These are phyloP conservation scores for Hypericum androsaemum DNA, from an alignment of 345 rosid species.

Conservation along the genomic window DNA sequence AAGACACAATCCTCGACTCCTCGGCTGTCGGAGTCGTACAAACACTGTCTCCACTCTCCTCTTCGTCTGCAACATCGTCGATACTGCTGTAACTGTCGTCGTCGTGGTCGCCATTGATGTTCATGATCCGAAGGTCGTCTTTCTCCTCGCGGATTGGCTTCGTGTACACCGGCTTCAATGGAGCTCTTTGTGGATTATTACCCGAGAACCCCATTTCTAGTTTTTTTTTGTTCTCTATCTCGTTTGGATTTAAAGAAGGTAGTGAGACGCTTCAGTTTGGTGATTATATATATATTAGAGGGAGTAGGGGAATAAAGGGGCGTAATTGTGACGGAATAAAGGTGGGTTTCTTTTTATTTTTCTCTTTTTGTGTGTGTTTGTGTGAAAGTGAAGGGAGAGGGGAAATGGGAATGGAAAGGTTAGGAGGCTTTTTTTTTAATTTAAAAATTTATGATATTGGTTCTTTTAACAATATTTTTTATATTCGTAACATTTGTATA, in stretches of 20 bases:
- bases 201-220: constrained; percentile 42
- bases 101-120: no score
- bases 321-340: constrained; percentile 9
- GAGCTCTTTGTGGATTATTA: constrained; percentile 38
- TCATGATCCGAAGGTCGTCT: no score
- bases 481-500: no score
- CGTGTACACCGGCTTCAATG: constrained; percentile 3
- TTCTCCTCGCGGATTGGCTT: not conserved
- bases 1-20: not conserved
- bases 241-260: no score
- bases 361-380: constrained; percentile 4
- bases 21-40: constrained; percentile 3
- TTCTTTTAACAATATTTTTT: no score
- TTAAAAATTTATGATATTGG: no score
- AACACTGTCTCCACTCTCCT: not conserved
- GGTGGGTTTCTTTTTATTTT: constrained; percentile 3
- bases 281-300: not conserved
- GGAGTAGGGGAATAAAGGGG: constrained; percentile 27
- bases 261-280: no score
- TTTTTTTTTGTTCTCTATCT: no score
- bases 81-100: no score
- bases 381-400: constrained; percentile 4
- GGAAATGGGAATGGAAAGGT: not conserved
- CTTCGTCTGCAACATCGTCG: not conserved
- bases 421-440: not conserved